A percentile compares a stretch with the other conserved stretches of the same genome.
Conservation (phyloP, 805 yeast species). For the Teunomyces gatunensis region DNA sequence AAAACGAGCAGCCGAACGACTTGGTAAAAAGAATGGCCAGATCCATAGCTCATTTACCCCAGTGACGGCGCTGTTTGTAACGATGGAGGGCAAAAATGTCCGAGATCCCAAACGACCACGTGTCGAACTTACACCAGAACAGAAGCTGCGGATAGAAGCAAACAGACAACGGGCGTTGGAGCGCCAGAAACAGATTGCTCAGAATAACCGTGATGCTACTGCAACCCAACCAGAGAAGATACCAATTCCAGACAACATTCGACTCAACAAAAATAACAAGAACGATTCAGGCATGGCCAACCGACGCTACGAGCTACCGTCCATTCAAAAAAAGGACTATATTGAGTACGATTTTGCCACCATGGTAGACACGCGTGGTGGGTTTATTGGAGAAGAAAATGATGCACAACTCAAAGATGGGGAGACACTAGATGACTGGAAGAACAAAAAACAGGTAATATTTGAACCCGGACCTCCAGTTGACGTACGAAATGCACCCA, state of each 20-base stretch:
- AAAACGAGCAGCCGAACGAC: constrained; percentile 56
- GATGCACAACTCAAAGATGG: constrained; percentile 49
- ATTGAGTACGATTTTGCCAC: constrained; percentile 86
- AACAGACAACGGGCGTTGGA: constrained; percentile 56
- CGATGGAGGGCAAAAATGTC: constrained; percentile 3
- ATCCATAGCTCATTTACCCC: background rate
- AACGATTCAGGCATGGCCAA: constrained; percentile 8
- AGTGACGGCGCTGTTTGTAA: constrained; percentile 2
- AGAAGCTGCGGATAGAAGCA: constrained; percentile 45
- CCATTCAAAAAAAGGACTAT: constrained; percentile 59
- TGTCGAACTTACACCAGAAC: constrained; percentile 46
- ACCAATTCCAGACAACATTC: constrained; percentile 5
- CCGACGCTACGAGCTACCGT: constrained; percentile 21
- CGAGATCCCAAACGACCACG: constrained; percentile 20
- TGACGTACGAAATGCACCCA: constrained; percentile 71
- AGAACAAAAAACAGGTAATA: constrained; percentile 41
- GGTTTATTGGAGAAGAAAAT: constrained; percentile 52
- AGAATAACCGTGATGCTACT: constrained; percentile 39
- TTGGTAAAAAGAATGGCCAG: constrained; percentile 32
- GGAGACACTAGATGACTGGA: constrained; percentile 50
- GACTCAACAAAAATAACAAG: constrained; percentile 12
- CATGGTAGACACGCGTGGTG: constrained; percentile 88
- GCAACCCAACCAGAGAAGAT: background rate
- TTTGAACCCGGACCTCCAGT: constrained; percentile 68
- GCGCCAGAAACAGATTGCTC: constrained; percentile 27